phyloP scores from a whole-genome alignment of 164 flowering plant species.

The Tinospora cordifolia region DNA sequence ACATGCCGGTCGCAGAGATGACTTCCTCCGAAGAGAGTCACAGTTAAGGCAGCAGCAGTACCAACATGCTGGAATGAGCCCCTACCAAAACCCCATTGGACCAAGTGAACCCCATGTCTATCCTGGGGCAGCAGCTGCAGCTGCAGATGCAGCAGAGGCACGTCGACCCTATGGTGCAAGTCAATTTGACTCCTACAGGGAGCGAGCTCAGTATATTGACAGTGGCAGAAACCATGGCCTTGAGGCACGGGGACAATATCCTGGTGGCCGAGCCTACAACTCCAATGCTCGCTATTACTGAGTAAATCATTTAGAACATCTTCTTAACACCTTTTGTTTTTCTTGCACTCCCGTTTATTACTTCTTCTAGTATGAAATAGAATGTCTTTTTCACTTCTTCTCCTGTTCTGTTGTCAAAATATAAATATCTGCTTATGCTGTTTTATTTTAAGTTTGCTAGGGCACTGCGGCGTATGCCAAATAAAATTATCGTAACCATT shows the following conservation, averaged over 20 bases:
- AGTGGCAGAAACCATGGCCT: constrained; percentile 36
- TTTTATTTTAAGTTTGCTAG: background rate
- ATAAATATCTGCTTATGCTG: background rate
- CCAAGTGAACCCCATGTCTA: constrained; percentile 34
- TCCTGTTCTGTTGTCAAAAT: background rate
- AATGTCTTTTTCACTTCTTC: background rate
- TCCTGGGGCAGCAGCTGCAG: constrained; percentile 18
- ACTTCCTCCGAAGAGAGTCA: constrained; percentile 49
- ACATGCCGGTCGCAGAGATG: constrained; percentile 49
- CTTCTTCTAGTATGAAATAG: constrained; percentile 4
- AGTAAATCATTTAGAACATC: constrained; percentile 1
- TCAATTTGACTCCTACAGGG: constrained; percentile 48
- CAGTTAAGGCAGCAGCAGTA: constrained; percentile 39
- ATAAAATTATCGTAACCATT: background rate
- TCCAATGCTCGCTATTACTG: constrained; percentile 44
- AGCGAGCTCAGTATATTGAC: constrained; percentile 39
- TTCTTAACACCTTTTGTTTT: background rate
- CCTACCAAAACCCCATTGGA: constrained; percentile 26
- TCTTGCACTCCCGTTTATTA: background rate
- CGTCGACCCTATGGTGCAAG: constrained; percentile 31
- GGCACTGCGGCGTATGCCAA: background rate
- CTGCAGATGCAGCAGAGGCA: constrained; percentile 27
- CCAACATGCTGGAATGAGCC: constrained; percentile 34
- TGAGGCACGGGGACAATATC: constrained; percentile 57
- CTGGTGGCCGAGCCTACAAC: constrained; percentile 58